Conservation (phyloP, 176 grass and related monocot genomes). For the Eragrostis nindensis region DNA sequence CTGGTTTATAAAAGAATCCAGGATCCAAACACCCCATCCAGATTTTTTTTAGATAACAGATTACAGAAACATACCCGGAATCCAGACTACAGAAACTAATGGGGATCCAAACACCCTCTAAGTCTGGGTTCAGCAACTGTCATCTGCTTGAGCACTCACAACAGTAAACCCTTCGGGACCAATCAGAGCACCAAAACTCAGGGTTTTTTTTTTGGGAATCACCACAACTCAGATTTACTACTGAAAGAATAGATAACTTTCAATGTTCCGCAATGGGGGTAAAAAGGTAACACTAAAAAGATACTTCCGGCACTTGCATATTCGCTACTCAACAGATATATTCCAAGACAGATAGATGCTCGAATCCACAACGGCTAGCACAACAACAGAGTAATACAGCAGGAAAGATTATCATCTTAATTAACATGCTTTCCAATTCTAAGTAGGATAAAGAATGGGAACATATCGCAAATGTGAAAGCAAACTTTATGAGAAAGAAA, state of each 20-base stretch:
- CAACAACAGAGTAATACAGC: background rate
- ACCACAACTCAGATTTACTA: background rate
- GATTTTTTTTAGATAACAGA: too few relatives aligned
- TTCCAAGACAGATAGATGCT: conserved; percentile 31
- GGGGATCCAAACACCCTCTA: too few relatives aligned
- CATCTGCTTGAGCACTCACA: background rate
- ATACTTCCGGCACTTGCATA: conserved; percentile 26
- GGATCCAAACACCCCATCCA: too few relatives aligned
- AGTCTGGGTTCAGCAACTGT: background rate
- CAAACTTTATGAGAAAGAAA: background rate
- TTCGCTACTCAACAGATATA: conserved; percentile 7
- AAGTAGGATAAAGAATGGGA: background rate
- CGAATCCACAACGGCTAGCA: conserved; percentile 9
- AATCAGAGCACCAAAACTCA: too few relatives aligned
- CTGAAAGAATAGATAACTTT: background rate
- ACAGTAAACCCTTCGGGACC: background rate
- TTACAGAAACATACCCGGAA: too few relatives aligned
- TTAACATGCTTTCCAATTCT: conserved; percentile 3
- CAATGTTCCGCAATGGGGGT: background rate
- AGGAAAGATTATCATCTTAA: background rate
- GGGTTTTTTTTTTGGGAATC: too few relatives aligned
- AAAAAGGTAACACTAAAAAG: background rate
- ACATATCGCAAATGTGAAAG: background rate
- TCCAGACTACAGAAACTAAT: too few relatives aligned
- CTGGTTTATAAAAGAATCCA: too few relatives aligned